Percentiles rank a stretch among this genome's conserved stretches.
Conservation (phyloP, 2,329 filamentous ascomycete species). For the Aschersonia sp. region DNA sequence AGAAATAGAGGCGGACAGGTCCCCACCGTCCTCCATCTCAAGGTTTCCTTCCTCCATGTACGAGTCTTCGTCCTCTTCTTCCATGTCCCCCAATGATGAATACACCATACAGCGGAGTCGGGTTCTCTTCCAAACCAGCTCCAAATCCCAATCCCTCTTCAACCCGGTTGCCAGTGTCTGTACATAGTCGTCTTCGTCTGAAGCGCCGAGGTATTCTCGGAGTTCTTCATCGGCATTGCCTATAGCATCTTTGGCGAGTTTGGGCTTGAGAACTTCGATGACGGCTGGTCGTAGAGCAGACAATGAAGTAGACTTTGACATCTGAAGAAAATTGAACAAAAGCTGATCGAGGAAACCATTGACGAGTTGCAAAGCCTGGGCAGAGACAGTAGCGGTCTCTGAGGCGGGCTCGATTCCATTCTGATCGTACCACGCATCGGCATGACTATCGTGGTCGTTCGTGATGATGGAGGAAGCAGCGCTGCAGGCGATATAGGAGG, state of each 20-base stretch:
- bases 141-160: slow-evolving; percentile 65
- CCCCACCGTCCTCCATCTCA: slow-evolving; percentile 39
- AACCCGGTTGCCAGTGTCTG: slow-evolving; percentile 34
- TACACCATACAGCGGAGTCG: slow-evolving; percentile 96
- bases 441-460: slow-evolving; percentile 67
- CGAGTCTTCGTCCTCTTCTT: slow-evolving; percentile 91
- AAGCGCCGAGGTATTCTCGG: slow-evolving; percentile 69
- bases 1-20: slow-evolving; percentile 56
- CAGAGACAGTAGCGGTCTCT: slow-evolving; percentile 59
- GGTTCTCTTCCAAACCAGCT: slow-evolving; percentile 86
- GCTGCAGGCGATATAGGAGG: slow-evolving; percentile 75
- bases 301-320: slow-evolving; percentile 65
- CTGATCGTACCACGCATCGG: slow-evolving; percentile 54
- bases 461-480: slow-evolving; percentile 87
- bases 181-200: slow-evolving; percentile 57
- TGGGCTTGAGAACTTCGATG: slow-evolving; percentile 73
- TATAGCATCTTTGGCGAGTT: slow-evolving; percentile 74
- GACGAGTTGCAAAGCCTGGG: slow-evolving; percentile 58
- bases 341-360: slow-evolving; percentile 92
- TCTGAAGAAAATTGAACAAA: slow-evolving; percentile 76
- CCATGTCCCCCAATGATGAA: slow-evolving; percentile 87
- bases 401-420: slow-evolving; percentile 49
- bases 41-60: slow-evolving; percentile 72
- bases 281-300: slow-evolving; percentile 66
- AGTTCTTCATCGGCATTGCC: slow-evolving; percentile 75